Evolutionary conservation across 1,139 yeast genomes (phyloP).

Genomic region (Geotrichum europaeum): DNA sequence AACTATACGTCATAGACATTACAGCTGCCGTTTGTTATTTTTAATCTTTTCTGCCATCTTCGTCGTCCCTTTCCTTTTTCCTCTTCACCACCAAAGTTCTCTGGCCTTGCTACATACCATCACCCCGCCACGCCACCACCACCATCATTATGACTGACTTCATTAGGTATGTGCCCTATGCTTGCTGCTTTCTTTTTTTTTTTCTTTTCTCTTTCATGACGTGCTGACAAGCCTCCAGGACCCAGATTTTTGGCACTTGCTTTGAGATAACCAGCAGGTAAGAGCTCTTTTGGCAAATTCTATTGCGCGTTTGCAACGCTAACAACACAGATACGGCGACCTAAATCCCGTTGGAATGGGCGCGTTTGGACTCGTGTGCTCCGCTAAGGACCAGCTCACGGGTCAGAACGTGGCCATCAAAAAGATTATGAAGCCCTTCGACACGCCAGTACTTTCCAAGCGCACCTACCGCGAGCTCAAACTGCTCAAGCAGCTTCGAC

Average conservation of each 20-base stretch:
- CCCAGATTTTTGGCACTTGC: conserved; percentile 43
- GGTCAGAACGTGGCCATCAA: conserved; percentile 94
- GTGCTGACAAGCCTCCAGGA: conserved; percentile 29
- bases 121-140: background rate
- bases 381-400: conserved; percentile 87
- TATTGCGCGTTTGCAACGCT: background rate
- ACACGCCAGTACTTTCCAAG: conserved; percentile 90
- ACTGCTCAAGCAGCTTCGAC: conserved; percentile 84
- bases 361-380: conserved; percentile 95
- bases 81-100: background rate
- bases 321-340: conserved; percentile 62
- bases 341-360: conserved; percentile 99
- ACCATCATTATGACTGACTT: conserved; percentile 28
- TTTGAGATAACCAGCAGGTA: conserved; percentile 71
- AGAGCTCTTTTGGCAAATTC: conserved; percentile 2
- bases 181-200: conserved; percentile 10
- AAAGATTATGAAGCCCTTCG: conserved; percentile 95
- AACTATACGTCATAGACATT: background rate
- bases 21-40: background rate
- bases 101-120: background rate
- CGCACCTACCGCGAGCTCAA: conserved; percentile 94
- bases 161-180: conserved; percentile 23
- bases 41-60: background rate
- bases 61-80: background rate
- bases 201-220: conserved; percentile 14